phyloP scores from a whole-genome alignment of 495 filamentous ascomycete species.

The Aspergillus saccharolyticus region DNA sequence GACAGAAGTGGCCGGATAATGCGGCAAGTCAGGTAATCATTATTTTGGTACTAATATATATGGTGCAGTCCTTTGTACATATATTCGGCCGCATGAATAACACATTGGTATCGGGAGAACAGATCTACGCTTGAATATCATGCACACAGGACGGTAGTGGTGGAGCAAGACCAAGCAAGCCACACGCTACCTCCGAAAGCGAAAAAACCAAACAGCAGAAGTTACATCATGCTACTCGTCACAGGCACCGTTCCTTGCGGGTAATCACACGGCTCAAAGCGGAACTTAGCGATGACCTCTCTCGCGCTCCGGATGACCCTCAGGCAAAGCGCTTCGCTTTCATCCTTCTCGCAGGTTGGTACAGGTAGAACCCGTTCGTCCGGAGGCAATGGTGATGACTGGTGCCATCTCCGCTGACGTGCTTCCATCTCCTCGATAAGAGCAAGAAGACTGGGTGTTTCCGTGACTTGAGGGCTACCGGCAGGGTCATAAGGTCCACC shows the following conservation, averaged over 20 bases:
- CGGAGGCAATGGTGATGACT: slow-evolving; percentile 19
- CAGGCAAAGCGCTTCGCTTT: slow-evolving; percentile 36
- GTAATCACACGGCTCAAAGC: slow-evolving; percentile 39
- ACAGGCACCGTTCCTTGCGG: slow-evolving; percentile 24
- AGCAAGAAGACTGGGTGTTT: slow-evolving; percentile 29
- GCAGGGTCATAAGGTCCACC: slow-evolving; percentile 26
- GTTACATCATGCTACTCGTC: not conserved
- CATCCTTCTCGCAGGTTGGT: slow-evolving; percentile 10
- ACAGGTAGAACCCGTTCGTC: slow-evolving; percentile 9
- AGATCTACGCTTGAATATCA: not conserved
- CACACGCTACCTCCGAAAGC: too few species aligned
- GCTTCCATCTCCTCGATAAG: slow-evolving; percentile 38
- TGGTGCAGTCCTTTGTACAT: too few species aligned
- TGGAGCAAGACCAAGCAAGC: not conserved
- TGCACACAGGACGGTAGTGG: not conserved
- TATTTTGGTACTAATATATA: too few species aligned
- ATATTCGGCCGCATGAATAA: not conserved
- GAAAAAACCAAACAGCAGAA: not conserved
- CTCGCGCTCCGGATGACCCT: slow-evolving; percentile 35
- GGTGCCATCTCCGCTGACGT: slow-evolving; percentile 41
- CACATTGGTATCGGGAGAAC: not conserved
- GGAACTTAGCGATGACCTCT: slow-evolving; percentile 36
- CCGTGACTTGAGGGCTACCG: slow-evolving; percentile 19
- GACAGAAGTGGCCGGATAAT: too few species aligned
- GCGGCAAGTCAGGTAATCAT: too few species aligned